phyloP scores from a whole-genome alignment of 1,284 basidiomycete genomes.

The Peniophora sp. region DNA sequence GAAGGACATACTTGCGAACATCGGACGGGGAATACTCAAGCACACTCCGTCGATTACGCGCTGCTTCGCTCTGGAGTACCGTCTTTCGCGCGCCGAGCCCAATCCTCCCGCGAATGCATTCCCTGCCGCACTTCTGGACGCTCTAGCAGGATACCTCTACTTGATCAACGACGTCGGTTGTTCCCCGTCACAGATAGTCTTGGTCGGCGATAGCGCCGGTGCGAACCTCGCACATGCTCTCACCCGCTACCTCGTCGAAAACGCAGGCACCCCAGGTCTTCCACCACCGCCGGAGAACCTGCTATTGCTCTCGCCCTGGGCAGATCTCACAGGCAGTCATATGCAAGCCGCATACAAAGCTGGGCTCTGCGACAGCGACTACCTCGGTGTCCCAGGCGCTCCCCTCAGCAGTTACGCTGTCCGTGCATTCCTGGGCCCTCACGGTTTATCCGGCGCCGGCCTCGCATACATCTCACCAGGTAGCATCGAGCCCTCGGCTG shows the following conservation, averaged over 20 bases:
- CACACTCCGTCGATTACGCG: conserved; percentile 18
- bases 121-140: conserved; percentile 49
- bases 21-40: conserved; percentile 16
- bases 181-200: conserved; percentile 39
- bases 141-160: conserved; percentile 42
- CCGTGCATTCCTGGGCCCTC: conserved; percentile 9
- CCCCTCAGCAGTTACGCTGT: conserved; percentile 1
- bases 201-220: conserved; percentile 51
- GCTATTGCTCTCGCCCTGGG: conserved; percentile 40
- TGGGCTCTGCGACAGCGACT: conserved; percentile 1
- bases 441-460: conserved; percentile 1
- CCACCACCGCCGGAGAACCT: conserved; percentile 27
- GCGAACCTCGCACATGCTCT: conserved; percentile 40
- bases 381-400: conserved; percentile 3
- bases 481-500: conserved; percentile 4
- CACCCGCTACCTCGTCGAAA: conserved; percentile 29
- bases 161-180: conserved; percentile 37
- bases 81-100: conserved; percentile 18
- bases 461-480: conserved; percentile 7
- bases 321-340: conserved; percentile 27
- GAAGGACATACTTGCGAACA: conserved; percentile 14
- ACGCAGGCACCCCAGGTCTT: conserved; percentile 12
- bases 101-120: conserved; percentile 26
- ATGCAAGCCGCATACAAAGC: conserved; percentile 4
- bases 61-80: conserved; percentile 22